Percentiles rank a stretch among this genome's conserved stretches.
Conservation (phyloP, 225 moss, liverwort and hornwort species). For the Anthoceros angustus region DNA sequence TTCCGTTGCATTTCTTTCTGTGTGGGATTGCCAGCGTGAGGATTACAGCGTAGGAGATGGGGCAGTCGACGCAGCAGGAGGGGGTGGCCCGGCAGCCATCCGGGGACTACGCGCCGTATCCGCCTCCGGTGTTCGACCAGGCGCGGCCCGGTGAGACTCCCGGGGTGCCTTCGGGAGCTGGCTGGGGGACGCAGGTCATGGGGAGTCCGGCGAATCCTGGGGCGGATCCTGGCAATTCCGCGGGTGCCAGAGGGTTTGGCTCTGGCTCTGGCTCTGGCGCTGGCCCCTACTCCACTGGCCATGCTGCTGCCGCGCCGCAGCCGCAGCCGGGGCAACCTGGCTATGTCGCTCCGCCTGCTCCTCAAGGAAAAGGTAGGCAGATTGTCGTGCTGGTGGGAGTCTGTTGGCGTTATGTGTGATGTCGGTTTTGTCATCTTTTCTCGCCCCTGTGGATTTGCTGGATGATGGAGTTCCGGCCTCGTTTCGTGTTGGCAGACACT, state of each 20-base stretch:
- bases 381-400: not conserved
- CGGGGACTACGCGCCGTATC: not conserved
- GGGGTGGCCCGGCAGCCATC: not conserved
- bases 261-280: not conserved
- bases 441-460: not conserved
- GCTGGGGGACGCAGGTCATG: not conserved
- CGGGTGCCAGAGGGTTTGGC: not conserved
- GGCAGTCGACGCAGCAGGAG: not conserved
- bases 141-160: not conserved
- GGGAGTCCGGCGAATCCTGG: not conserved
- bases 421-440: not conserved
- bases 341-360: not conserved
- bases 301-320: too few relatives aligned
- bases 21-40: not conserved
- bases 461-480: not conserved
- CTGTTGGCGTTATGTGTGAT: not conserved
- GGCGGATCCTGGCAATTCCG: not conserved
- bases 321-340: not conserved
- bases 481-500: not conserved
- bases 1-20: not conserved
- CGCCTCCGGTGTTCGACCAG: not conserved
- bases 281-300: too few relatives aligned
- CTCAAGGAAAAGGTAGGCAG: slow-evolving; percentile 4
- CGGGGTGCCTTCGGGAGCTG: not conserved
- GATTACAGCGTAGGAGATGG: not conserved